Conservation (phyloP, 2,329 filamentous ascomycete species). For the Nothophoma quercina region DNA sequence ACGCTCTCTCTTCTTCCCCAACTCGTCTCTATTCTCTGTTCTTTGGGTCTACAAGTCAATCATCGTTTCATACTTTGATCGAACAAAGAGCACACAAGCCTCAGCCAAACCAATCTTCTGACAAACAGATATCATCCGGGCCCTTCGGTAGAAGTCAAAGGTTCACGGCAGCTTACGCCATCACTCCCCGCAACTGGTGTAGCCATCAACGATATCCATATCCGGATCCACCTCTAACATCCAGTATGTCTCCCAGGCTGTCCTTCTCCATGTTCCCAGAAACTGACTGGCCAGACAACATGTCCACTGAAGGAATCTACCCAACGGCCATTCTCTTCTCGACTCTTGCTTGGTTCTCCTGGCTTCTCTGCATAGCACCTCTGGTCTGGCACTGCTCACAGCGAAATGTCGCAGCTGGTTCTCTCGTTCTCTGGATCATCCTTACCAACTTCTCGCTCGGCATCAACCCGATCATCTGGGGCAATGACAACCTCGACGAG, state of each 20-base stretch:
- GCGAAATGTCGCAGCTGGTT: conserved; percentile 66
- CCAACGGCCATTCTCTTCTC: conserved; percentile 55
- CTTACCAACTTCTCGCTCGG: conserved; percentile 66
- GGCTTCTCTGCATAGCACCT: conserved; percentile 64
- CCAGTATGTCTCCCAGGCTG: conserved; percentile 2
- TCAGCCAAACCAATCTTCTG: not conserved
- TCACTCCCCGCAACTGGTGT: not conserved
- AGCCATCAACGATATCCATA: not conserved
- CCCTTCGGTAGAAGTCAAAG: not conserved
- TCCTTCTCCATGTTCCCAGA: not conserved
- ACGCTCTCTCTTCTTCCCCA: not conserved
- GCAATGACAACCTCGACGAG: conserved; percentile 60
- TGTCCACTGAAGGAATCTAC: conserved; percentile 31
- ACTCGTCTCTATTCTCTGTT: not conserved
- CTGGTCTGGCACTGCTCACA: conserved; percentile 67
- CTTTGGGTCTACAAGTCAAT: not conserved
- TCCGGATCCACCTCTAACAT: not conserved
- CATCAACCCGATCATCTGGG: conserved; percentile 71
- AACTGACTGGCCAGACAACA: conserved; percentile 8
- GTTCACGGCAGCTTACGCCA: not conserved
- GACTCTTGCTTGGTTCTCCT: conserved; percentile 57
- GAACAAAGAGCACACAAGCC: not conserved
- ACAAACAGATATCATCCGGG: not conserved
- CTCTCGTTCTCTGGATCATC: conserved; percentile 64
- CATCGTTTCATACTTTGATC: not conserved